These are phyloP conservation scores for Septoria petroselini DNA, from an alignment of 2,329 filamentous ascomycete genomes.

Conservation along the genomic window DNA sequence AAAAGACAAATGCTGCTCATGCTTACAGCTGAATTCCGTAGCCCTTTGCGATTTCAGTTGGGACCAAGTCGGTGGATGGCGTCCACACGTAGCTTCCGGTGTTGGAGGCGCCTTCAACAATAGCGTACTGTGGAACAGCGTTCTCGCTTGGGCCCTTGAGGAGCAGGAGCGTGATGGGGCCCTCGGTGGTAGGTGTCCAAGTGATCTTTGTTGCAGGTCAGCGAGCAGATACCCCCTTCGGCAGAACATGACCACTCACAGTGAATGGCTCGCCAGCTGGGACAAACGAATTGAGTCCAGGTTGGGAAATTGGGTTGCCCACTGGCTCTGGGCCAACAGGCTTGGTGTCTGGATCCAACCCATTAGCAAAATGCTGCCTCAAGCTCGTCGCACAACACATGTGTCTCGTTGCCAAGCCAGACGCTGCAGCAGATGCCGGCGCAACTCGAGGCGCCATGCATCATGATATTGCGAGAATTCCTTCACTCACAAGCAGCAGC, in stretches of 20 bases:
- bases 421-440: too few species aligned
- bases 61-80: conserved; percentile 46
- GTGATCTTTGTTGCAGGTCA: conserved; percentile 43
- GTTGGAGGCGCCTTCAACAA: conserved; percentile 56
- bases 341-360: too few species aligned
- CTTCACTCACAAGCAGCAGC: conserved; percentile 49
- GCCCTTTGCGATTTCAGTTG: conserved; percentile 46
- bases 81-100: conserved; percentile 55
- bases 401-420: too few species aligned
- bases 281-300: conserved; percentile 53
- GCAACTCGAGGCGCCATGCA: too few species aligned
- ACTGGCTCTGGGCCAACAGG: conserved; percentile 33
- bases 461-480: too few species aligned
- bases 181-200: conserved; percentile 52
- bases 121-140: conserved; percentile 50
- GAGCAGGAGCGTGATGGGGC: conserved; percentile 57
- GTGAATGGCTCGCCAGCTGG: conserved; percentile 55
- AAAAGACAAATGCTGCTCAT: too few species aligned
- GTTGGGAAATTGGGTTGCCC: conserved; percentile 57
- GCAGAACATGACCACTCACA: background rate
- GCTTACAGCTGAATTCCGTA: conserved; percentile 62
- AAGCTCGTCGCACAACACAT: too few species aligned
- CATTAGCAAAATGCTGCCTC: too few species aligned
- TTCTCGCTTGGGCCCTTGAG: conserved; percentile 58
- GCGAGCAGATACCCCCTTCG: background rate